Evolutionary conservation across 352 stramenopile genomes (phyloP).

Genomic region (Peronosclerospora sorghi): DNA sequence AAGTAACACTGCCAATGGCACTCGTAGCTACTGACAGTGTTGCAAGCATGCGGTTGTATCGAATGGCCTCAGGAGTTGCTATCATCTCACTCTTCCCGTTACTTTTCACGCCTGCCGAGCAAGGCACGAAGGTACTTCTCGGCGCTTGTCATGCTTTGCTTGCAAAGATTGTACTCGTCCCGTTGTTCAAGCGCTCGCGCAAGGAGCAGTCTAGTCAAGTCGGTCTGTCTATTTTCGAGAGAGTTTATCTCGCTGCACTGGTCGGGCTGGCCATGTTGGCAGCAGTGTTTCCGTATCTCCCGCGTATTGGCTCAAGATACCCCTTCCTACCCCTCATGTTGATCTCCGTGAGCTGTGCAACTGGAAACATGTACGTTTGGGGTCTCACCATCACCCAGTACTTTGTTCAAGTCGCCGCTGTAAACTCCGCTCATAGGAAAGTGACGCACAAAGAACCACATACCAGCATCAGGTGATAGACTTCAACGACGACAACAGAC

Average conservation of each 20-base stretch:
- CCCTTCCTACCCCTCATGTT: constrained; percentile 76
- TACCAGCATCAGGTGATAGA: background rate
- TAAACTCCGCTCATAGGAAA: constrained; percentile 39
- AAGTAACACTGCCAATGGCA: constrained; percentile 61
- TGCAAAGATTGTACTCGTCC: constrained; percentile 48
- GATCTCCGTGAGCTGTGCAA: constrained; percentile 56
- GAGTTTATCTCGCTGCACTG: constrained; percentile 34
- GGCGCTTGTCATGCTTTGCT: constrained; percentile 47
- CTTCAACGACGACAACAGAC: background rate
- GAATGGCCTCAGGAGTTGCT: constrained; percentile 52
- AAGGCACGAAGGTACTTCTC: constrained; percentile 66
- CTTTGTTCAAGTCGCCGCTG: constrained; percentile 48
- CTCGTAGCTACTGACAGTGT: constrained; percentile 68
- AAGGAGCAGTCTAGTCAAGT: constrained; percentile 65
- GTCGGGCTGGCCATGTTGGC: constrained; percentile 25
- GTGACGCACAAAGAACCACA: constrained; percentile 23
- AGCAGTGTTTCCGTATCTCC: constrained; percentile 43
- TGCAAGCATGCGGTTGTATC: constrained; percentile 74
- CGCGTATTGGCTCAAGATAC: constrained; percentile 32
- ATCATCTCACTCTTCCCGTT: constrained; percentile 78
- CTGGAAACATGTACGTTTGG: constrained; percentile 77
- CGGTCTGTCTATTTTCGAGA: constrained; percentile 42
- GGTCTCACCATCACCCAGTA: constrained; percentile 47
- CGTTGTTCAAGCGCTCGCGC: constrained; percentile 57
- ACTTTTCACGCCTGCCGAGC: constrained; percentile 72